A percentile compares a stretch with the other conserved stretches of the same genome.
Conservation (phyloP, 75 land plant genomes). For the Pinus tabuliformis region DNA sequence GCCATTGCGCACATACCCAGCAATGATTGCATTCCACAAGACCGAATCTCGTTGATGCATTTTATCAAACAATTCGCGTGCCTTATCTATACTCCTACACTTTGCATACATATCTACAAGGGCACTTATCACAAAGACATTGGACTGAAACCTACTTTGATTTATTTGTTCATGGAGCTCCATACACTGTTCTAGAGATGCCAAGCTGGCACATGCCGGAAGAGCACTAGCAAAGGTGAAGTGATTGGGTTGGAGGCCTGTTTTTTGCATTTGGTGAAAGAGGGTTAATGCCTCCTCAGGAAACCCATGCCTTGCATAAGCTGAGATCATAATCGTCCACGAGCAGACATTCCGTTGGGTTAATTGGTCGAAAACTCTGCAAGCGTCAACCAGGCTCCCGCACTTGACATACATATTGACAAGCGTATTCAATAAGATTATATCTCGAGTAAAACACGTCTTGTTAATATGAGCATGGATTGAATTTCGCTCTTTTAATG, state of each 20-base stretch:
- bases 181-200: constrained; percentile 6
- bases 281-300: constrained; percentile 1
- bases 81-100: constrained; percentile 9
- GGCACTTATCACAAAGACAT: constrained; percentile 4
- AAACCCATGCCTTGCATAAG: neutral
- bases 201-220: constrained; percentile 4
- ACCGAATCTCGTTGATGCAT: constrained; percentile 21
- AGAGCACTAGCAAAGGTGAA: constrained; percentile 11
- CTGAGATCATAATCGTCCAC: neutral
- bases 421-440: too few species aligned
- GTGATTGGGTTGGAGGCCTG: neutral
- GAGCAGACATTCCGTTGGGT: too few species aligned
- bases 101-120: constrained; percentile 30
- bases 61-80: constrained; percentile 25
- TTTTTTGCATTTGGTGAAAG: constrained; percentile 15
- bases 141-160: neutral
- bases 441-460: too few species aligned
- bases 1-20: constrained; percentile 33
- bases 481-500: too few species aligned
- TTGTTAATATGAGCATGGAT: too few species aligned
- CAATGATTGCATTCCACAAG: constrained; percentile 48
- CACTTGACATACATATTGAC: too few species aligned
- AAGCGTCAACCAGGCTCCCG: too few species aligned
- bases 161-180: constrained; percentile 9
- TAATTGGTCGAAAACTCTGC: too few species aligned